Conservation (phyloP, 176 grass and related monocot genomes). For the Aegilops bicornis region DNA sequence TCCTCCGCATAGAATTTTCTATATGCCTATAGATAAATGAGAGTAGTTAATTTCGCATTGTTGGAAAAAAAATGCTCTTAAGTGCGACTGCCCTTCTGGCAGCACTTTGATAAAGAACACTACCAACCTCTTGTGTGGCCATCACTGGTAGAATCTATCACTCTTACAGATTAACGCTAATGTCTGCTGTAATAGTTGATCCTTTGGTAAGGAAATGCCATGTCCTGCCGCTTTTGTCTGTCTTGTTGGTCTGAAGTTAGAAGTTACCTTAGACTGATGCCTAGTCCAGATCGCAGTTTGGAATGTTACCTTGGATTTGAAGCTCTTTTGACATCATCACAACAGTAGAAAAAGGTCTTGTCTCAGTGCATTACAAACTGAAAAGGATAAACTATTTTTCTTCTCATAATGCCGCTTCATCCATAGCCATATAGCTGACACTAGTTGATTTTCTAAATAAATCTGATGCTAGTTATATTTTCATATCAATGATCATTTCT, state of each 20-base stretch:
- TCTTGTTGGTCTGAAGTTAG: constrained; percentile 5
- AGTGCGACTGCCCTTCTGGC: not conserved
- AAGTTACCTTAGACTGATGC: not conserved
- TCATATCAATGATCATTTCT: not conserved
- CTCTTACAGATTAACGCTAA: constrained; percentile 1
- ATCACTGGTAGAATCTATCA: not conserved
- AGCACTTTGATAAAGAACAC: constrained; percentile 4
- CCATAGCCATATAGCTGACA: not conserved
- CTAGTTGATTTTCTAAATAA: not conserved
- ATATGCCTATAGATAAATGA: not conserved
- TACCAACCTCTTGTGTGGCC: not conserved
- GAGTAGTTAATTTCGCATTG: not conserved
- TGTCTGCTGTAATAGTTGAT: not conserved
- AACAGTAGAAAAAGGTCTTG: not conserved
- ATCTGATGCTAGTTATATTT: not conserved
- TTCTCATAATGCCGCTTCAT: not conserved
- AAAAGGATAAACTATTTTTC: not conserved
- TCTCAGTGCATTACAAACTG: not conserved
- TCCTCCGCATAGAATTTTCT: constrained; percentile 18
- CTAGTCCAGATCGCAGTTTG: not conserved
- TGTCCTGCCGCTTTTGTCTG: not conserved
- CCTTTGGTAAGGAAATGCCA: constrained; percentile 34
- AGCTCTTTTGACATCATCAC: not conserved
- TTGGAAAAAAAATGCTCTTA: constrained; percentile 6
- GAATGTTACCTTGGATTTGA: not conserved